These are phyloP conservation scores for Sonneratia alba DNA, from an alignment of 345 rosid genomes.

Conservation along the genomic window DNA sequence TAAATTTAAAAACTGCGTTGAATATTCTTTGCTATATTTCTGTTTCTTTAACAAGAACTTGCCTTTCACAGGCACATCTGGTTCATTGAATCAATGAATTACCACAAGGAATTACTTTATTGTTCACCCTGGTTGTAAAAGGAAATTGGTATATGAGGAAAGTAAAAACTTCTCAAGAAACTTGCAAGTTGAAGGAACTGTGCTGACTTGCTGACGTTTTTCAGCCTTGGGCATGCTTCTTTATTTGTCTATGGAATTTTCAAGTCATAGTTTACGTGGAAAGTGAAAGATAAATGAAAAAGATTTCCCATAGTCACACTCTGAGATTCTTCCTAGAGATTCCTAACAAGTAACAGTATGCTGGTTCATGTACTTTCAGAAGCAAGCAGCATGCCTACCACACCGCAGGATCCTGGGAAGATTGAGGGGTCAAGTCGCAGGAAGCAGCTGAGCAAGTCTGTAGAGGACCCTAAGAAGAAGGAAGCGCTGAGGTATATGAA, in stretches of 20 bases:
- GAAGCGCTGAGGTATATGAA: constrained; percentile 27
- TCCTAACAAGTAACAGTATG: constrained; percentile 1
- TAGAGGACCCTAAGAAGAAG: constrained; percentile 12
- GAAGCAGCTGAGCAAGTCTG: constrained; percentile 13
- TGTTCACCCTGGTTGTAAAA: neutral
- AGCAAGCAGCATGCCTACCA: constrained; percentile 7
- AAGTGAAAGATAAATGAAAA: neutral
- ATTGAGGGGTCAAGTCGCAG: constrained; percentile 11
- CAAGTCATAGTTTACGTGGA: neutral
- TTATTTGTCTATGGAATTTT: neutral
- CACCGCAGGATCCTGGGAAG: constrained; percentile 17
- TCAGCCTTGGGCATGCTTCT: neutral
- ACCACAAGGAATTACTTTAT: neutral
- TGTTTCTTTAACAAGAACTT: neutral
- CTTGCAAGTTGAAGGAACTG: neutral
- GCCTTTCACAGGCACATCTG: neutral
- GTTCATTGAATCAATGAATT: neutral
- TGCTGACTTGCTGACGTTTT: neutral
- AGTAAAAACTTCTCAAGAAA: neutral
- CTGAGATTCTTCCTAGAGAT: neutral
- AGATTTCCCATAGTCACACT: too few species aligned
- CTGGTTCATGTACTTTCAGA: constrained; percentile 25
- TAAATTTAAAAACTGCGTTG: neutral
- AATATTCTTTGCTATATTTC: neutral
- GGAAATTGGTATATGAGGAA: too few species aligned